These are phyloP conservation scores for Aspergillus conjunctus DNA, from an alignment of 495 filamentous ascomycete species.

Conservation along the genomic window DNA sequence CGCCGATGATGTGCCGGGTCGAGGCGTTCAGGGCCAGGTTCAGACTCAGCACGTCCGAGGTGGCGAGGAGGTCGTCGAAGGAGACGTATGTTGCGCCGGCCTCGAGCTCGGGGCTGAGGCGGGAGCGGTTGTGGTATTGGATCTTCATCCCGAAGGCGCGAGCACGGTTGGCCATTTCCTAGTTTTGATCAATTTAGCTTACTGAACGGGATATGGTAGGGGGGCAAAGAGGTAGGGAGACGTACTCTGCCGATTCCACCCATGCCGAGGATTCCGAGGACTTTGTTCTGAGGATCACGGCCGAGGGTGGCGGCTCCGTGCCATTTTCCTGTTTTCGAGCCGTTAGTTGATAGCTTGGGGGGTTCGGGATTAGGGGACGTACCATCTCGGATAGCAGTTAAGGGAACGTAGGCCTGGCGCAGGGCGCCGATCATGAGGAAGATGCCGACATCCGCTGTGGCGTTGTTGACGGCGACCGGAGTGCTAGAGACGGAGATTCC, in stretches of 20 bases:
- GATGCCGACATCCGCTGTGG: constrained; percentile 71
- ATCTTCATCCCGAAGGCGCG: constrained; percentile 70
- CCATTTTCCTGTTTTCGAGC: constrained; percentile 45
- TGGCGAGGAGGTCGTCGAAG: constrained; percentile 67
- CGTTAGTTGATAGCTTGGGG: constrained; percentile 10
- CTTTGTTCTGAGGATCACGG: constrained; percentile 70
- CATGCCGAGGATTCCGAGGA: constrained; percentile 81
- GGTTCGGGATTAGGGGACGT: constrained; percentile 18
- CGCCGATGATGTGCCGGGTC: constrained; percentile 71
- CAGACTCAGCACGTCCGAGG: constrained; percentile 74
- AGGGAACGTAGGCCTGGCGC: constrained; percentile 64
- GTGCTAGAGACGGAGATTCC: constrained; percentile 68
- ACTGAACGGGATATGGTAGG: neutral
- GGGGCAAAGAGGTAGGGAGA: no score
- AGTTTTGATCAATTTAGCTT: neutral
- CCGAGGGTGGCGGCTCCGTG: constrained; percentile 55
- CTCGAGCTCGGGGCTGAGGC: constrained; percentile 52
- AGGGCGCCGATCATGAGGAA: constrained; percentile 72
- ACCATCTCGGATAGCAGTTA: constrained; percentile 61
- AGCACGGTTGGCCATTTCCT: constrained; percentile 72
- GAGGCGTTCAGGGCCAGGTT: constrained; percentile 69
- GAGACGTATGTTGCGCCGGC: constrained; percentile 67
- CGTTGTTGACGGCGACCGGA: constrained; percentile 66
- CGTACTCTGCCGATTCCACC: constrained; percentile 72
- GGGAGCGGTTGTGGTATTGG: constrained; percentile 70